A percentile compares a stretch with the other conserved stretches of the same genome.
phyloP scores from a whole-genome alignment of 768 basidiomycete species.

The Saitozyma podzolica region DNA sequence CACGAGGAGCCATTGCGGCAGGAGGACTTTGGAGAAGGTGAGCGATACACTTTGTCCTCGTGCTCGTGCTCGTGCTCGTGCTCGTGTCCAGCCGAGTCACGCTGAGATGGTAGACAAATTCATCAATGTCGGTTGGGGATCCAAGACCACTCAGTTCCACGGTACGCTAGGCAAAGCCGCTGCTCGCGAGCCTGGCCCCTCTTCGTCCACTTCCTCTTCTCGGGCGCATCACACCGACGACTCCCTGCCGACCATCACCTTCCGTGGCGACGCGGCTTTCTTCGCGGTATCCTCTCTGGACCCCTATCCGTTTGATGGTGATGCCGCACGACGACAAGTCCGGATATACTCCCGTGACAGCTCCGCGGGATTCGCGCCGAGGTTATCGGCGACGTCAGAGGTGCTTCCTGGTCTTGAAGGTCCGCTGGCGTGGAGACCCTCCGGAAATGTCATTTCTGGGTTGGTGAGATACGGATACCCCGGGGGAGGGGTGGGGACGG shows the following conservation, averaged over 20 bases:
- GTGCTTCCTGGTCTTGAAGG: conserved; percentile 79
- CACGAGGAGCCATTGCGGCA: conserved; percentile 73
- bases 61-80: no score
- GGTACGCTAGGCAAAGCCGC: conserved; percentile 88
- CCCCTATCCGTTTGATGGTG: conserved; percentile 43
- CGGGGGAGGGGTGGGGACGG: conserved; percentile 62
- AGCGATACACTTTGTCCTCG: conserved; percentile 9
- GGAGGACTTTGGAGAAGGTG: conserved; percentile 82
- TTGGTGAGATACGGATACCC: conserved; percentile 76
- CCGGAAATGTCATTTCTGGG: conserved; percentile 77
- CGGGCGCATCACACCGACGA: conserved; percentile 67
- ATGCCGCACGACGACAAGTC: conserved; percentile 59
- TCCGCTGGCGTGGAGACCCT: conserved; percentile 77
- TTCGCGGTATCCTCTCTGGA: conserved; percentile 82
- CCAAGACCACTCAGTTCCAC: conserved; percentile 94
- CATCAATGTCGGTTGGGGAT: conserved; percentile 97
- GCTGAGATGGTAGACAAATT: conserved; percentile 64
- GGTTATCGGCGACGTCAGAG: conserved; percentile 80
- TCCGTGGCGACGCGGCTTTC: conserved; percentile 89
- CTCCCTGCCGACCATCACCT: conserved; percentile 69
- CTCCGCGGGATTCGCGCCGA: conserved; percentile 54
- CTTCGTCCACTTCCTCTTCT: conserved; percentile 48
- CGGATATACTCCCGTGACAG: conserved; percentile 72
- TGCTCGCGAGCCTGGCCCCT: conserved; percentile 58
- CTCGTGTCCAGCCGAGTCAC: conserved; percentile 3